Base-by-base conservation (phyloP, 2,329 filamentous ascomycete genomes). In the Fusarium kyushuense region DNA sequence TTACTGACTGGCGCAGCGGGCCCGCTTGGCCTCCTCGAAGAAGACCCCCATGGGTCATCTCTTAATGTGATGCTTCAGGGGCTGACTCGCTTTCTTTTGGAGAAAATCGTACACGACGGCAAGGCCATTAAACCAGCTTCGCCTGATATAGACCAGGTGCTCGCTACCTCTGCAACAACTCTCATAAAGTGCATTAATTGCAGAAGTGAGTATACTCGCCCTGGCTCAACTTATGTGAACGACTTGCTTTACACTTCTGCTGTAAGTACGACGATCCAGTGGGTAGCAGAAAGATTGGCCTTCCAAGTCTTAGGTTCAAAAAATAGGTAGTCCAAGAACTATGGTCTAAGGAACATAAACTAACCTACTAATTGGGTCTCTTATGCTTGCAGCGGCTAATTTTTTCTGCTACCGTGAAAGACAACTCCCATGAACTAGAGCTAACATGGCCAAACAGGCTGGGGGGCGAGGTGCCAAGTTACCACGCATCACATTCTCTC, bases 131-230 rank as follows among this genome's bases (percentile, higher is more conserved):
- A 86, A 42, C 85, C 89, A 25, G 83, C 82, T 52, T 86, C 88
- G 9, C 81, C 86, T 54, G 83, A 87, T 16, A 88, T 97, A 78
- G 93, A 96, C 62, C 89, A 92, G 81, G 80, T 87, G 6, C 82
- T 96, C 19, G 89, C 89, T 52, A 95, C 92, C 2, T 86, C 87
- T 11, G 91, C 92, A 1, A 86, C 90, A 14, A 90, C 86, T 29
- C 88, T 86, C 16, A 97, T 97, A 70, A 86, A 90, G 68, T 99
- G 96, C 76, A 91, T 92, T 73, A 92, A 92, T 71, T 99, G 96
- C 77, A 87, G 89, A 43, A 96, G 92, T 76, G 94, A 98, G 77
- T 96, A 92, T 19, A 91, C 91, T 3, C 87, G 92, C 53, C 88
- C 92, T 4, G 92, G 91, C 6, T 90, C 90, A 43, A 92, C 92